Conservation (phyloP, 441 rosid genomes). For the Euphorbia corollata region DNA sequence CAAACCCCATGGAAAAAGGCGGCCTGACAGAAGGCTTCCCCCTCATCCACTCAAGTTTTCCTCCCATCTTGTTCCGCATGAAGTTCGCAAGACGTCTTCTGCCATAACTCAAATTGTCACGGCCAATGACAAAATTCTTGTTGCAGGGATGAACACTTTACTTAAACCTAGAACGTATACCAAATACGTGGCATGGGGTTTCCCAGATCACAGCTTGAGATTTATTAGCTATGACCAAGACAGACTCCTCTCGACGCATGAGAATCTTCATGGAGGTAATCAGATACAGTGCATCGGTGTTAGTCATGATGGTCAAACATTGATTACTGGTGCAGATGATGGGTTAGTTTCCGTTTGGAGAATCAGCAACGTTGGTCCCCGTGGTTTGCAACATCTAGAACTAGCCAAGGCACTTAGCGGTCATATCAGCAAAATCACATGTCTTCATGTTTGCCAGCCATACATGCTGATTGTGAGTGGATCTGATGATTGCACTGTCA, state of each 20-base stretch:
- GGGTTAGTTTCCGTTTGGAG: slow-evolving; percentile 90
- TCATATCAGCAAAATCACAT: slow-evolving; percentile 76
- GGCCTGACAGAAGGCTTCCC: slow-evolving; percentile 63
- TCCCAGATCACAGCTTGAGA: slow-evolving; percentile 96
- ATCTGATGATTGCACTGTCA: slow-evolving; percentile 89
- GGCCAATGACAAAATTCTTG: slow-evolving; percentile 73
- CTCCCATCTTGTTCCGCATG: slow-evolving; percentile 74
- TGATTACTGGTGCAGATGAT: slow-evolving; percentile 96
- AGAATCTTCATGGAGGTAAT: slow-evolving; percentile 92
- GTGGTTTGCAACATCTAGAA: slow-evolving; percentile 43
- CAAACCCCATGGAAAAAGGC: slow-evolving; percentile 79
- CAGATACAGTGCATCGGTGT: slow-evolving; percentile 87
- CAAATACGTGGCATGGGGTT: slow-evolving; percentile 94
- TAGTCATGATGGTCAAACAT: slow-evolving; percentile 86
- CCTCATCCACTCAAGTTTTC: slow-evolving; percentile 85
- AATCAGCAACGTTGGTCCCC: slow-evolving; percentile 62
- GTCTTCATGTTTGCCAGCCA: slow-evolving; percentile 93
- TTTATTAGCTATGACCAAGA: slow-evolving; percentile 98
- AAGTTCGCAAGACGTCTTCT: slow-evolving; percentile 66
- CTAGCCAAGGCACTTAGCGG: slow-evolving; percentile 82
- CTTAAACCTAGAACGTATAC: slow-evolving; percentile 84
- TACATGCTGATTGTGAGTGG: slow-evolving; percentile 96
- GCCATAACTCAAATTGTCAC: slow-evolving; percentile 75
- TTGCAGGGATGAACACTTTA: slow-evolving; percentile 64
- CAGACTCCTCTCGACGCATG: slow-evolving; percentile 85